These are phyloP conservation scores for Leccinum longicurvipes DNA, from an alignment of 768 basidiomycete genomes.

Conservation along the genomic window DNA sequence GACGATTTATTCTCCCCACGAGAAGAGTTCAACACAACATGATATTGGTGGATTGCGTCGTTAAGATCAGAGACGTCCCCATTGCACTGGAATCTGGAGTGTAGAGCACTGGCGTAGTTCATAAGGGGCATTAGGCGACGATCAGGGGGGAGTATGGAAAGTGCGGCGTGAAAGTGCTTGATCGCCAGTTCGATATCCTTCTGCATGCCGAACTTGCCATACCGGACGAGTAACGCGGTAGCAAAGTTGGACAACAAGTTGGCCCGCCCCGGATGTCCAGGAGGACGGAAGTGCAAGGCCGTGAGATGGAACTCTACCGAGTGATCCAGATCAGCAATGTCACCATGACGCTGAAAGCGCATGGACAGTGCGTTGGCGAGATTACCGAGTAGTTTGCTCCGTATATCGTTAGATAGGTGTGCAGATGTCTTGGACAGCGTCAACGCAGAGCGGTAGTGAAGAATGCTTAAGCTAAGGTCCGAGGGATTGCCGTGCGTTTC, in stretches of 20 bases:
- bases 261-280: slow-evolving; percentile 24
- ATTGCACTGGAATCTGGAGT: slow-evolving; percentile 23
- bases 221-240: slow-evolving; percentile 25
- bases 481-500: slow-evolving; percentile 16
- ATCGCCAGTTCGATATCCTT: slow-evolving; percentile 32
- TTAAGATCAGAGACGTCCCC: slow-evolving; percentile 22
- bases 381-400: slow-evolving; percentile 26
- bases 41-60: slow-evolving; percentile 24
- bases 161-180: slow-evolving; percentile 21
- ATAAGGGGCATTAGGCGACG: slow-evolving; percentile 22
- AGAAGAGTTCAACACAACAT: slow-evolving; percentile 16
- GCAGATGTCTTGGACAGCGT: slow-evolving; percentile 19
- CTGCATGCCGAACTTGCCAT: slow-evolving; percentile 19
- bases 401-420: slow-evolving; percentile 17
- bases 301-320: slow-evolving; percentile 27
- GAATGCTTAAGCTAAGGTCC: slow-evolving; percentile 26
- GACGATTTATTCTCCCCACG: slow-evolving; percentile 16
- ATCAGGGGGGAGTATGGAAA: slow-evolving; percentile 16
- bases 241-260: slow-evolving; percentile 29
- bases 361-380: slow-evolving; percentile 26
- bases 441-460: slow-evolving; percentile 26
- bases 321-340: slow-evolving; percentile 24
- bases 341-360: slow-evolving; percentile 26
- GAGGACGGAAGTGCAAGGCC: slow-evolving; percentile 26
- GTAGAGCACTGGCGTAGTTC: slow-evolving; percentile 30